Evolutionary conservation across 306 rosid species (phyloP).

Genomic region (Lablab purpureus): DNA sequence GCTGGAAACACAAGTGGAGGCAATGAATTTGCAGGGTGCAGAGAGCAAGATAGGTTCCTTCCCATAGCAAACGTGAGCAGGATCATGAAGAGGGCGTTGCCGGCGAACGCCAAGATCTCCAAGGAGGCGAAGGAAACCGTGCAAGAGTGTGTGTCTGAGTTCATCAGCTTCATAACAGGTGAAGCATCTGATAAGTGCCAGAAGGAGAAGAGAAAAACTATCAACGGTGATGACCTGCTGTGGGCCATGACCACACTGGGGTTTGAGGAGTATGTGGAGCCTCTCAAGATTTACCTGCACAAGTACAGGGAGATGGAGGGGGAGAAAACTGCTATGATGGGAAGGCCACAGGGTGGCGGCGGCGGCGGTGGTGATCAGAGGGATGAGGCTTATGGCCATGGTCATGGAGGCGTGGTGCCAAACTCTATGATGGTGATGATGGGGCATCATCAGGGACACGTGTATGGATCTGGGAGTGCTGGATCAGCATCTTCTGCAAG

Average conservation of each 20-base stretch:
- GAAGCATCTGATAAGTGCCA: conserved; percentile 72
- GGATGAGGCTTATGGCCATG: conserved; percentile 31
- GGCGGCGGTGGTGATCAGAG: conserved; percentile 10
- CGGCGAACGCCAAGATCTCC: conserved; percentile 68
- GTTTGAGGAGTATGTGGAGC: conserved; percentile 66
- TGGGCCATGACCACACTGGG: conserved; percentile 75
- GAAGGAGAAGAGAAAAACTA: conserved; percentile 61
- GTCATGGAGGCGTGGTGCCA: conserved; percentile 28
- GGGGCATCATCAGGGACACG: conserved; percentile 55
- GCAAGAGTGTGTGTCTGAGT: conserved; percentile 73
- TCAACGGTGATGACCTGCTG: conserved; percentile 73
- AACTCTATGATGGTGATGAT: conserved; percentile 54
- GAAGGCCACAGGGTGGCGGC: not conserved
- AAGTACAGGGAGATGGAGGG: conserved; percentile 67
- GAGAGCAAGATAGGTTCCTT: conserved; percentile 67
- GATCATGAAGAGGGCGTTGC: conserved; percentile 70
- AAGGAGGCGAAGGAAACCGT: conserved; percentile 71
- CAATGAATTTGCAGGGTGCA: conserved; percentile 35
- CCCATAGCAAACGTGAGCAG: conserved; percentile 73
- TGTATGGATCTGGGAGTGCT: conserved; percentile 64
- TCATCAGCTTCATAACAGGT: conserved; percentile 66
- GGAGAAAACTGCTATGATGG: conserved; percentile 48
- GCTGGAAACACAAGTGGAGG: conserved; percentile 33
- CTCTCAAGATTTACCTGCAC: conserved; percentile 62
- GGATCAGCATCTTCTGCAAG: conserved; percentile 57